These are phyloP conservation scores for Dalbergia cultrata DNA, from an alignment of 306 rosid species.

Conservation along the genomic window DNA sequence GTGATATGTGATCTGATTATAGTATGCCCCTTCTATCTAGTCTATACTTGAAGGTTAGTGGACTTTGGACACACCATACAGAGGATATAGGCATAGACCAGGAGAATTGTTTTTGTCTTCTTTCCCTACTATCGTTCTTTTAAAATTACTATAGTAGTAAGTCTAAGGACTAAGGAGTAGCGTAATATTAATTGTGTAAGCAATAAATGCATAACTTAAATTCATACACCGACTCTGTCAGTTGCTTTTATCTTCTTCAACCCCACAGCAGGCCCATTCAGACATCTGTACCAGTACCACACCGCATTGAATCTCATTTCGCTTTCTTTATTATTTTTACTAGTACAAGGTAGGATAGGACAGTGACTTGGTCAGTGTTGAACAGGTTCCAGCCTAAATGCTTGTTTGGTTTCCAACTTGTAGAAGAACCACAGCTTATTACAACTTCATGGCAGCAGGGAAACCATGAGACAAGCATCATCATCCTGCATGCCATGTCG, in stretches of 20 bases:
- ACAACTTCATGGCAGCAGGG: too few relatives aligned
- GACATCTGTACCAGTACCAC: background rate
- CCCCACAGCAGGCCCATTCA: background rate
- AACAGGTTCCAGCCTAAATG: background rate
- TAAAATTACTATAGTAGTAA: background rate
- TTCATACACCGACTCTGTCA: background rate
- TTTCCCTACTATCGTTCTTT: background rate
- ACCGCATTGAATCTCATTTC: background rate
- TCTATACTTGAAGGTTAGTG: background rate
- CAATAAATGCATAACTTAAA: constrained; percentile 6
- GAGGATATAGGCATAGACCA: background rate
- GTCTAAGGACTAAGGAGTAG: background rate
- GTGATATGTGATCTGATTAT: too few relatives aligned
- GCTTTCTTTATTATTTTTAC: background rate
- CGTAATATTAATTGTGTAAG: too few relatives aligned
- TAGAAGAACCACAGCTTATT: too few relatives aligned
- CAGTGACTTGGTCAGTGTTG: background rate
- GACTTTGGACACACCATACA: background rate
- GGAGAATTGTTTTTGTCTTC: background rate
- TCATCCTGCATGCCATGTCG: too few relatives aligned
- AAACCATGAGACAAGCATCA: too few relatives aligned
- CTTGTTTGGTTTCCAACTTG: too few relatives aligned
- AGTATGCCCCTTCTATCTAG: background rate
- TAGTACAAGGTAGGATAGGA: background rate
- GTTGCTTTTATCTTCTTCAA: background rate